phyloP scores from a whole-genome alignment of 768 basidiomycete genomes.

The Russula sp. region DNA sequence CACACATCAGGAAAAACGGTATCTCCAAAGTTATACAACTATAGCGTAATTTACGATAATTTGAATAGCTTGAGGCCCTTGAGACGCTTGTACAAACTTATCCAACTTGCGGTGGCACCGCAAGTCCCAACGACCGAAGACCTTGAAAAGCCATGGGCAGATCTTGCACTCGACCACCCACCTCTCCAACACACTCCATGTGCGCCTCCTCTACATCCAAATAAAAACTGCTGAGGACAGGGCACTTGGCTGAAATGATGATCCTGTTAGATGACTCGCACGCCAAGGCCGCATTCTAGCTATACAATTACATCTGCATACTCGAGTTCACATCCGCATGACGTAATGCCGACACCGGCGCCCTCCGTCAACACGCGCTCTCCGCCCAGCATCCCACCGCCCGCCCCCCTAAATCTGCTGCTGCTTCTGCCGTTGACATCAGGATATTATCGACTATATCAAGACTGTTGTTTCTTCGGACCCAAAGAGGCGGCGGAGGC shows the following conservation, averaged over 20 bases:
- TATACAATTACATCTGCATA: constrained; percentile 76
- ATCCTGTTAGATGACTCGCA: constrained; percentile 48
- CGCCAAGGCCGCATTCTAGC: constrained; percentile 57
- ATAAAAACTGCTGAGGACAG: background rate
- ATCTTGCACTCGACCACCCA: constrained; percentile 24
- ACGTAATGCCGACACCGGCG: constrained; percentile 35
- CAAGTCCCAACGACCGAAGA: constrained; percentile 65
- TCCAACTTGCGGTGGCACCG: too few species aligned
- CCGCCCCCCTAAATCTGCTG: too few species aligned
- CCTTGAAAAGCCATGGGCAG: constrained; percentile 57
- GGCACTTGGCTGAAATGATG: constrained; percentile 41
- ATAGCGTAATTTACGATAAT: too few species aligned
- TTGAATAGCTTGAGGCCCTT: too few species aligned
- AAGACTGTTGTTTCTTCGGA: background rate
- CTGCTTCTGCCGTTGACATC: too few species aligned
- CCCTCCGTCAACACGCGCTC: constrained; percentile 18
- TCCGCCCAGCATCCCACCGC: too few species aligned
- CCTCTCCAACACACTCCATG: background rate
- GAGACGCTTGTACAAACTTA: too few species aligned
- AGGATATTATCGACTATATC: background rate
- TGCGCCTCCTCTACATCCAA: background rate
- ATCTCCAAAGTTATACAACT: too few species aligned
- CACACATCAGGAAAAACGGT: too few species aligned
- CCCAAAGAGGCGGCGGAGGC: background rate
- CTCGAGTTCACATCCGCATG: constrained; percentile 50